Base-by-base conservation (phyloP, 495 filamentous ascomycete genomes). In the Podospora pseudoanserina region DNA sequence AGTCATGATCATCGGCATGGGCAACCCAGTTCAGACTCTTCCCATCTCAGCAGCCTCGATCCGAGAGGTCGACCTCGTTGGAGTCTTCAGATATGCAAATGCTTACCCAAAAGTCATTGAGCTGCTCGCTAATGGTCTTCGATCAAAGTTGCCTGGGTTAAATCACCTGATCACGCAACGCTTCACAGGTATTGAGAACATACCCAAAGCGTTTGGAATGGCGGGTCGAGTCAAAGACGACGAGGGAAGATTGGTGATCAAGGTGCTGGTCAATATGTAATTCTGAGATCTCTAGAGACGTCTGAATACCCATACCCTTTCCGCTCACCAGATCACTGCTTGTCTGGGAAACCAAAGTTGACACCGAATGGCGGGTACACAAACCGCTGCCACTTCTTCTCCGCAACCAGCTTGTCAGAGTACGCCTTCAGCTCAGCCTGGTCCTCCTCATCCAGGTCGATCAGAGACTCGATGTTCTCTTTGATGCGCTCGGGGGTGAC, bases 1-100 rank as follows among this genome's bases (percentile, higher is more conserved):
- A 61, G 81, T 97, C 53, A 87, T 97, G 79, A 84, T 97, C 66
- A 91, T 98, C 64, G 94, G 94, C n/a, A 97, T 98, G 93, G 94
- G 94, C 23, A 91, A 85, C 58, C 93, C 94, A 1, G 84, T 96
- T 59, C 91, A 96, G 78, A 96, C 91, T 0, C 81, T 97, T 4
- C 94, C 93, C 4, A 87, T 97, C 64, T 92, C 90, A 6, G 90
- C 91, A 0, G 94, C 94, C 0, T 90, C 92, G 5, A 82, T 96
- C 28, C 86, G 92, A n/a, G 94, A 98, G 79, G 89, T 98, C 11
- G 94, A 98, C 80, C 85, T 98, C 9, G 84, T 96, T 15, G 94
- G 94, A 18, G 90, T 94, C 2, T 98, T 98, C 77, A 84, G 94
- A 34, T 98, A 98, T 70, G 92, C 91, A 62, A 90, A 92, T 65